Base-by-base conservation (phyloP, 2,329 filamentous ascomycete genomes). In the Phyllosticta paracitricarpa region DNA sequence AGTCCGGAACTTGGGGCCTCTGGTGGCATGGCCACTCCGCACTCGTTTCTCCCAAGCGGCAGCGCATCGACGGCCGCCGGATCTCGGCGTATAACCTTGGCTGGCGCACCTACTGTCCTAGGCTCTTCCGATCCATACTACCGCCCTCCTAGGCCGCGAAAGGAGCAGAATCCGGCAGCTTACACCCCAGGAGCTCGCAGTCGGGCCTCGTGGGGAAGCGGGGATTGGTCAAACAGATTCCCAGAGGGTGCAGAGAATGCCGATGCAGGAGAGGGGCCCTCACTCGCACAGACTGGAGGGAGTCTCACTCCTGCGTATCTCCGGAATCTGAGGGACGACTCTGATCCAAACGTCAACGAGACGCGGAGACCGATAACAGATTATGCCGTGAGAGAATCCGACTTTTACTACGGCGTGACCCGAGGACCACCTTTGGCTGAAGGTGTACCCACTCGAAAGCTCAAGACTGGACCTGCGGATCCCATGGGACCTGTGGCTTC, bases 381-480 rank as follows among this genome's bases (percentile, higher is more conserved):
- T 70, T 97, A 97, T 70, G 88, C 92, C 1, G 94, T 93, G 0
- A 87, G 94, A 61, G 94, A 99, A 73, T 91, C 95, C 0, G 94
- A 99, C 72, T 96, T 96, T 69, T 97, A 97, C 75, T 97, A 99
- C 69, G 89, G 91, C 9, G 89, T 96, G 19, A 61, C 53, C 17
- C 85, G 94, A 35, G 94, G 94, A 0, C 90, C 91, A 22, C 91
- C 93, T 1, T 77, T 97, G 12, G 89, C 91, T 1, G 56, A 58
- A 51, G 89, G 91, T 63, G 85, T 85, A 2, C 88, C 89, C 0
- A 91, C 89, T 22, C 83, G 94, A 57, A 93, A 89, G 71, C 79
- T 97, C 57, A 93, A 94, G 68, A 99, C 94, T 4, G 94, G 94
- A 0, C 94, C 94, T 2, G 91, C 92, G 8, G 93, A 99, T 76